Base-by-base conservation (phyloP, 768 basidiomycete genomes). In the Megacollybia marginata region DNA sequence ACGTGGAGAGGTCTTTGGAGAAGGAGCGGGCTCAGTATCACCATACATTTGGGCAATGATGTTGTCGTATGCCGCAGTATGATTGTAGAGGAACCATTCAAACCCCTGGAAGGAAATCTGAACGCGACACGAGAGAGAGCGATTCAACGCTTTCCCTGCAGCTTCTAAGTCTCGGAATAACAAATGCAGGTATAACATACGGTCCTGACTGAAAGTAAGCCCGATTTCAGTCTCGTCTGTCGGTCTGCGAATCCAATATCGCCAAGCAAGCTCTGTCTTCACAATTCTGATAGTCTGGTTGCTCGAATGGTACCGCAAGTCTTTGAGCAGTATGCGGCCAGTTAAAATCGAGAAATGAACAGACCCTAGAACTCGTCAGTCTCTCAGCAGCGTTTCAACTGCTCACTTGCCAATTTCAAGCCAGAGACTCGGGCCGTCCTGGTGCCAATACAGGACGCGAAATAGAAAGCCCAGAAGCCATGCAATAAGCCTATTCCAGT, bases 61-160 rank as follows among this genome's bases (percentile, higher is more conserved):
- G 48, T 80, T 76, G 60, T 98, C 92, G 65, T 86, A 97, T 4
- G 92, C 83, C 4, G 89, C 79, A 3, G 91, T 94, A 44, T 83
- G 74, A 66, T 97, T 98, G 66, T 90, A 96, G 38, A 98, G 58
- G 63, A 91, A 91, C 85, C 90, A 93, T 63, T 98, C 93, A 42
- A 93, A 73, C 15, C 95, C 95, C 56, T 94, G 81, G 3, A 89
- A 57, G 7, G 82, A 82, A 28, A 93, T 61, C 48, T 88, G 83
- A 31, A 97, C 79, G 35, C 95, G 84, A 58, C 92, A 95, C 12
- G 85, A 79, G 50, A 78, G 72, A 19, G 75, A 59, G 12, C 62
- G 57, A 12, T 61, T 52, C 1, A 62, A 57, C 42, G 61, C 60
- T 55, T 72, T 68, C 38, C 64, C 72, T 75, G 50, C 31, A 44